phyloP scores from a whole-genome alignment of 2,329 filamentous ascomycete genomes.

The Aspergillus melleus region DNA sequence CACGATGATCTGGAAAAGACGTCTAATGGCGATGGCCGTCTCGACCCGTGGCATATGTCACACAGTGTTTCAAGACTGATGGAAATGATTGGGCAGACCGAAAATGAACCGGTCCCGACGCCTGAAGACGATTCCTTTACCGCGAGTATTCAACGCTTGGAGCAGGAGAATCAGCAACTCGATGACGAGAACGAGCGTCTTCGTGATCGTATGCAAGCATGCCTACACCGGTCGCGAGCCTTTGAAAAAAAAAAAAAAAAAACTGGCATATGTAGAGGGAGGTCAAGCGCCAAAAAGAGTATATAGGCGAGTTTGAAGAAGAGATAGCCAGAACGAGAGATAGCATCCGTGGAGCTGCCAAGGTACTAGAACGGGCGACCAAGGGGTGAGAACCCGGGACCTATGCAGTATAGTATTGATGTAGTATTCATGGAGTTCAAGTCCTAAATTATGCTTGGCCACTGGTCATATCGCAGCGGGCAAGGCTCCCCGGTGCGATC shows the following conservation, averaged over 20 bases:
- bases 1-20: neutral
- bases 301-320: neutral
- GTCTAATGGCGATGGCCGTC: neutral
- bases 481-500: neutral
- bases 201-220: neutral
- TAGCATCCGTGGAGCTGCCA: neutral
- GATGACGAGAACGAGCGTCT: neutral
- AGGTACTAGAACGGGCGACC: neutral
- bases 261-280: neutral
- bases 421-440: neutral
- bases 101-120: neutral
- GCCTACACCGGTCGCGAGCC: neutral
- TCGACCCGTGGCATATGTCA: neutral
- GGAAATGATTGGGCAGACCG: neutral
- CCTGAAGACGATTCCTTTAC: neutral
- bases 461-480: neutral
- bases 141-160: neutral
- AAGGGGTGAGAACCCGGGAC: neutral
- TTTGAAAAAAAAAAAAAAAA: neutral
- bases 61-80: neutral
- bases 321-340: neutral
- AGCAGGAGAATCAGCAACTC: neutral
- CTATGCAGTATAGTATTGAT: neutral
- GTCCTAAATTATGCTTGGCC: neutral
- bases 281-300: neutral